Evolutionary conservation across 2,329 filamentous ascomycete species (phyloP).

Genomic region (Fusarium sambucinum): DNA sequence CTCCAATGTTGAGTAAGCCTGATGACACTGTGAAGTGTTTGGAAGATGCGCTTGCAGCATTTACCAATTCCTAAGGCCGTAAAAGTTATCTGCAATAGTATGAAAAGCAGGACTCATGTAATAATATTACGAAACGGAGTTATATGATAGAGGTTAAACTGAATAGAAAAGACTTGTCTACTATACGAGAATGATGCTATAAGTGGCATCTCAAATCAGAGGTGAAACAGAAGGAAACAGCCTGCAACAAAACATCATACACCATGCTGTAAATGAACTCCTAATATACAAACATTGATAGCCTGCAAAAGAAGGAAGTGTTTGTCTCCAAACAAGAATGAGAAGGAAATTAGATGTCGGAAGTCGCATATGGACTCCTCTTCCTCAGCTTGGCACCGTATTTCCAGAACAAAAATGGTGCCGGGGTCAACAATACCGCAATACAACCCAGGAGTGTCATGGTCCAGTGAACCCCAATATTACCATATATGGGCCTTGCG

Average conservation of each 20-base stretch:
- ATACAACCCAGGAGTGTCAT: constrained; percentile 56
- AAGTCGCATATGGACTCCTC: constrained; percentile 13
- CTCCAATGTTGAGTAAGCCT: constrained; percentile 62
- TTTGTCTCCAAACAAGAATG: neutral
- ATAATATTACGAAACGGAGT: neutral
- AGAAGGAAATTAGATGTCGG: neutral
- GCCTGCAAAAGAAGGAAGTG: neutral
- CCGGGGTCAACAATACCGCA: constrained; percentile 49
- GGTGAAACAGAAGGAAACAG: neutral
- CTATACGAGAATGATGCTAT: neutral
- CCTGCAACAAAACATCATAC: neutral
- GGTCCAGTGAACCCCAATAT: constrained; percentile 57
- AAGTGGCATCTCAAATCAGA: neutral
- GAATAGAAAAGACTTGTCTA: neutral
- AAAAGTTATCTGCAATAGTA: accelerated
- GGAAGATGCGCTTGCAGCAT: constrained; percentile 40
- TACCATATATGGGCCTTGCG: constrained; percentile 54
- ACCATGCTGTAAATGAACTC: neutral
- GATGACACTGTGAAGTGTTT: constrained; percentile 56
- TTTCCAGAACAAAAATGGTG: constrained; percentile 53
- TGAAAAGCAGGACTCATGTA: accelerated
- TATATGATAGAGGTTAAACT: neutral
- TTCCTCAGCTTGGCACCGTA: constrained; percentile 41
- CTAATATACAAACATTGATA: neutral
- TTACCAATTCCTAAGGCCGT: neutral